Evolutionary conservation across 768 basidiomycete genomes (phyloP).

Genomic region (Lanmaoa rubissima): DNA sequence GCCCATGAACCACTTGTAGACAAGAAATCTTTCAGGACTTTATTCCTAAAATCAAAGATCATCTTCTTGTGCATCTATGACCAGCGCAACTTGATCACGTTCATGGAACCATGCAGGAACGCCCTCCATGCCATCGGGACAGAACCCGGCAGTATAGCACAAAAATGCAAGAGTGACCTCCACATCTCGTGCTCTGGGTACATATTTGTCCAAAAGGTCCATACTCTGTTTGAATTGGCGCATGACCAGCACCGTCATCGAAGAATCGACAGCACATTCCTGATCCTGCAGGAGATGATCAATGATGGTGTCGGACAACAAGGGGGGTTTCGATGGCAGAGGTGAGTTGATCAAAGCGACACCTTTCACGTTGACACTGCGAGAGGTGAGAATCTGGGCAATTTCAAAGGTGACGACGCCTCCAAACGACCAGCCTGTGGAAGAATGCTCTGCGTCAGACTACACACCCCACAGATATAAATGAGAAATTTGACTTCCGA

Average conservation of each 20-base stretch:
- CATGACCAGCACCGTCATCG: conserved; percentile 38
- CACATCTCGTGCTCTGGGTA: conserved; percentile 30
- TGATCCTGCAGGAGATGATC: conserved; percentile 41
- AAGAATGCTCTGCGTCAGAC: neutral
- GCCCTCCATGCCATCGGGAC: conserved; percentile 28
- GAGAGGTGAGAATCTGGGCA: conserved; percentile 44
- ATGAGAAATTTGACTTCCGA: conserved; percentile 52
- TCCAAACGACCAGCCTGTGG: conserved; percentile 75
- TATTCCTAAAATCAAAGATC: no score
- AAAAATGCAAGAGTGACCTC: conserved; percentile 47
- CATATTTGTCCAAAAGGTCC: conserved; percentile 46
- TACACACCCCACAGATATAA: neutral
- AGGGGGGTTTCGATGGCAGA: conserved; percentile 48
- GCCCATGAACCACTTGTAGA: no score
- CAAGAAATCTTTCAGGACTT: no score
- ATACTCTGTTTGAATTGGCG: conserved; percentile 51
- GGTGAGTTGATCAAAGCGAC: conserved; percentile 70
- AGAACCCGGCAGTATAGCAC: conserved; percentile 50
- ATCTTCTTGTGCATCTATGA: no score
- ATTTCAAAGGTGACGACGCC: conserved; percentile 70
- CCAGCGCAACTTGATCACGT: conserved; percentile 34
- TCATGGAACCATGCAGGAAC: conserved; percentile 55
- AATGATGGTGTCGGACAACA: conserved; percentile 53
- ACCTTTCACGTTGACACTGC: conserved; percentile 48
- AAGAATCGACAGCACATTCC: conserved; percentile 26